Conservation (phyloP, 2,329 filamentous ascomycete species). For the Cercospora zeae-maydis region DNA sequence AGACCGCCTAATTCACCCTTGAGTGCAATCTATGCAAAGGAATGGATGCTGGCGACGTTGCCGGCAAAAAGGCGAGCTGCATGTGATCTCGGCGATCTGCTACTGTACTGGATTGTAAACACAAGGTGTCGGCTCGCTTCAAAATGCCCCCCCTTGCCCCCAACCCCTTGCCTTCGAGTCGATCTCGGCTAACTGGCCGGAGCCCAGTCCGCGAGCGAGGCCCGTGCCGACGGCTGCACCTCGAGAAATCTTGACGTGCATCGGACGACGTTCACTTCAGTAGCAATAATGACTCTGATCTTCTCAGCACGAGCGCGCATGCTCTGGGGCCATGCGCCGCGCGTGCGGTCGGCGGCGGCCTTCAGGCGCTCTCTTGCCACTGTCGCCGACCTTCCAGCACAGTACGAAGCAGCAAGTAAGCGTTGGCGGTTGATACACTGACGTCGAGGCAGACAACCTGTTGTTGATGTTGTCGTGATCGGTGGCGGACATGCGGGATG, state of each 20-base stretch:
- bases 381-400: slow-evolving; percentile 37
- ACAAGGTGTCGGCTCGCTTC: neutral
- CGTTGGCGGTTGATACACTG: slow-evolving; percentile 34
- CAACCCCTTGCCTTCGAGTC: neutral
- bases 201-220: neutral
- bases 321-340: slow-evolving; percentile 50
- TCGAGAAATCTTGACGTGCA: neutral
- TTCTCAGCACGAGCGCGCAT: slow-evolving; percentile 35
- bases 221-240: neutral
- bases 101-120: no score
- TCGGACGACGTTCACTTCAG: neutral
- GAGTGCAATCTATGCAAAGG: neutral
- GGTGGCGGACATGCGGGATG: slow-evolving; percentile 94
- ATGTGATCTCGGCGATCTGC: neutral
- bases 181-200: neutral
- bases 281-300: slow-evolving; percentile 24
- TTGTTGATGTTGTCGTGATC: slow-evolving; percentile 86
- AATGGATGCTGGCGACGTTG: neutral
- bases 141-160: neutral
- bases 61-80: neutral
- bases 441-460: slow-evolving; percentile 21
- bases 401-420: slow-evolving; percentile 20
- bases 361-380: slow-evolving; percentile 45
- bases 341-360: slow-evolving; percentile 42
- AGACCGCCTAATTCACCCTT: neutral